Evolutionary conservation across 1,284 basidiomycete genomes (phyloP), one percentile per base, ranked within the genome.

Genomic region (Rhodotorula sp.): DNA sequence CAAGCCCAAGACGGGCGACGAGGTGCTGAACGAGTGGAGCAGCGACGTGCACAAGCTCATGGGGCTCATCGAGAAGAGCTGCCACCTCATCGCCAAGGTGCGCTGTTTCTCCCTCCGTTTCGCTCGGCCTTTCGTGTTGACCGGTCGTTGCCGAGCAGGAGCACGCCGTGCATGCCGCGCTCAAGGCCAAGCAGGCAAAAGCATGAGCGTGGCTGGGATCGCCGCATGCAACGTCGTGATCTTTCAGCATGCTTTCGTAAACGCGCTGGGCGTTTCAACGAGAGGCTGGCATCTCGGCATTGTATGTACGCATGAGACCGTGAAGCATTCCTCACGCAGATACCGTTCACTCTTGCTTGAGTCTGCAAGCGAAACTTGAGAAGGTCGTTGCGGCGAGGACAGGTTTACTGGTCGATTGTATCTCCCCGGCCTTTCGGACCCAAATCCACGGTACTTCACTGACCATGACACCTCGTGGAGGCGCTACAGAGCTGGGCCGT

Each of bases 11-110:
- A 77, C 72, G 73, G 87, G 91, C 3, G 93, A 96, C 80, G 92
- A 94, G 79, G 89, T 92, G 10, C 89, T 99, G 87, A 99, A 99
- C 79, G 90, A 90, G 72, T 99, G 97, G 97, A 94, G 91, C 81
- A 90, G 88, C 34, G 95, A 99, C 80, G 92, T 99, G 87, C 90
- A 91, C 80, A 93, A 91, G 82, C 84, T 99, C 79, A 80, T 84
- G 78, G 78, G 80, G 19, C 70, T 84, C 72, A 82, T 85, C 46
- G 84, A 85, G 77, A 84, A 84, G 80, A 84, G 84, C 59, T 83
- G 82, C 75, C 84, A 85, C 79, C 74, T 85, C 72, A 84, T 85
- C 59, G 81, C 82, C 41, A 85, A 85, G 80, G 83, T 82, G 71
- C 64, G 82, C 67, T 5, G 19, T 21, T 34, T 25, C 44, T 63